Evolutionary conservation across 768 basidiomycete genomes (phyloP).

Genomic region (Atractiella rhizophila): DNA sequence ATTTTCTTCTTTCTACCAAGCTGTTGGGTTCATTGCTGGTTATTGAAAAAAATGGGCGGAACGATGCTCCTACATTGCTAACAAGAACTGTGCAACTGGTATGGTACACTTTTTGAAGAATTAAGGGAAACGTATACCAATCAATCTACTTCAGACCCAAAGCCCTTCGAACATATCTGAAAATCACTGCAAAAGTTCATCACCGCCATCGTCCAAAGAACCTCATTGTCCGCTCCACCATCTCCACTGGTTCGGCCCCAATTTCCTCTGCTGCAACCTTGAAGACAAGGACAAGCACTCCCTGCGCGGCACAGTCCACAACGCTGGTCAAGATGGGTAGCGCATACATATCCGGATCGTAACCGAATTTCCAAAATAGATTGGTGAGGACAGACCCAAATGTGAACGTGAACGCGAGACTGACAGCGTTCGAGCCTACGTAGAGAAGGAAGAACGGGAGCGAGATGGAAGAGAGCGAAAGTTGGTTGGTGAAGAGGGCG

Average conservation of each 20-base stretch:
- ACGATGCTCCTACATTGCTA: neutral
- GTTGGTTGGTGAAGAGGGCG: conserved; percentile 48
- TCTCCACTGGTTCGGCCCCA: no score
- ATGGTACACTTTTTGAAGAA: no score
- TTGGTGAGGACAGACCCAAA: conserved; percentile 1
- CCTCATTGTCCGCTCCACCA: no score
- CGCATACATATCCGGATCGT: conserved; percentile 4
- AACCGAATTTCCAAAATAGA: conserved; percentile 15
- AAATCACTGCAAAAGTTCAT: no score
- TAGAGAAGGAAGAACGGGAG: conserved; percentile 41
- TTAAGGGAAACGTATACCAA: neutral
- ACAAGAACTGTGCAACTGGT: neutral
- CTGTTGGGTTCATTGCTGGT: neutral
- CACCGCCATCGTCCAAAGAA: no score
- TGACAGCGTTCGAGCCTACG: conserved; percentile 5
- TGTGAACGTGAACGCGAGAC: neutral
- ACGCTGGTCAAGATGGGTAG: neutral
- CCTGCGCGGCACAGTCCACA: neutral
- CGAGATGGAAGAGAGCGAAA: conserved; percentile 37
- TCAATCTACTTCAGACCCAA: neutral
- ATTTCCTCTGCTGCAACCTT: no score
- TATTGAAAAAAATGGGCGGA: neutral
- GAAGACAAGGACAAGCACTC: no score
- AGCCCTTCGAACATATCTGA: neutral
- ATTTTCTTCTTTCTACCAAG: no score